phyloP scores from a whole-genome alignment of 345 rosid genomes.

The Heritiera littoralis region DNA sequence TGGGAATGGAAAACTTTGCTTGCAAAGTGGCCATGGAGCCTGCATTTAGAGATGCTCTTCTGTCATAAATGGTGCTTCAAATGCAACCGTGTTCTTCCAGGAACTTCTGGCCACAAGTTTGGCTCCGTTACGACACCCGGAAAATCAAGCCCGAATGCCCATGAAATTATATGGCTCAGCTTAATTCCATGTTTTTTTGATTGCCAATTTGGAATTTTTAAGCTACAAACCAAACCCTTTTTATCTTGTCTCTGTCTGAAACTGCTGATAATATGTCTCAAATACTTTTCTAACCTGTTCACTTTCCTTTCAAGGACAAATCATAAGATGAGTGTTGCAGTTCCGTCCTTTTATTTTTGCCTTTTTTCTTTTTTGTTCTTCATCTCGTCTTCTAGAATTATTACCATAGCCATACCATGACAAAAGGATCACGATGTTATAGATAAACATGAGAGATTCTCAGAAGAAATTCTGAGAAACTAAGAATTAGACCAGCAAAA shows the following conservation, averaged over 20 bases:
- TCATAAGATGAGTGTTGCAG: neutral
- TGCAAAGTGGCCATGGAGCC: too few relatives aligned
- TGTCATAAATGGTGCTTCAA: neutral
- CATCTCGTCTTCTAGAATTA: neutral
- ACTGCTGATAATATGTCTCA: neutral
- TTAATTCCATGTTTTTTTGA: neutral
- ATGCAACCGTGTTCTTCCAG: neutral
- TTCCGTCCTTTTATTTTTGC: neutral
- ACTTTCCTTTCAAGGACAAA: neutral
- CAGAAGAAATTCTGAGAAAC: neutral
- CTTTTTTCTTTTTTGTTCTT: neutral
- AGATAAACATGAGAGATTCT: constrained; percentile 1
- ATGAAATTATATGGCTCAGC: neutral
- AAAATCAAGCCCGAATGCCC: neutral
- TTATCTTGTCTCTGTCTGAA: neutral
- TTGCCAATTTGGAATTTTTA: neutral
- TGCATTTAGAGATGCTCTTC: neutral
- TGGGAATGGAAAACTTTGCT: too few relatives aligned
- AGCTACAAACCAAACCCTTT: neutral
- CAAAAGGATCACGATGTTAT: neutral
- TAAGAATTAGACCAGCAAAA: neutral
- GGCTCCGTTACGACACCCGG: neutral
- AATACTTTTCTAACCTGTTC: neutral
- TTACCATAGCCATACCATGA: neutral
- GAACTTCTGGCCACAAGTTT: neutral